A percentile compares a stretch with the other conserved stretches of the same genome.
phyloP scores from a whole-genome alignment of 305 asterid genomes.

The Fraxinus sp. region DNA sequence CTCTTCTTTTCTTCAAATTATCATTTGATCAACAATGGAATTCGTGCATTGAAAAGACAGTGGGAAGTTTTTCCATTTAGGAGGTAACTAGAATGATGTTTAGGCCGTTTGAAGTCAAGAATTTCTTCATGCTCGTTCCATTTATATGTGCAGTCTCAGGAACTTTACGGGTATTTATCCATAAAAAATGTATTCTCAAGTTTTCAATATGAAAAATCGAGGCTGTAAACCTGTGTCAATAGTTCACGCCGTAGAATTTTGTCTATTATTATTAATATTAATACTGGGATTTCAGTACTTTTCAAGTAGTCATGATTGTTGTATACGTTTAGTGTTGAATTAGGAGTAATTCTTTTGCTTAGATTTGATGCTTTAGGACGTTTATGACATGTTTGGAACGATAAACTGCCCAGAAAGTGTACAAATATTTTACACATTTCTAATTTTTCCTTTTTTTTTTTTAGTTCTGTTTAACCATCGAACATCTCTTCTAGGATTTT shows the following conservation, averaged over 20 bases:
- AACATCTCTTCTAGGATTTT: neutral
- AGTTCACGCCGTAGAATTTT: neutral
- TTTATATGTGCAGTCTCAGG: neutral
- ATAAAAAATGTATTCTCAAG: neutral
- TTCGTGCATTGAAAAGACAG: neutral
- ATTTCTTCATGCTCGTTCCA: neutral
- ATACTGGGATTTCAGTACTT: neutral
- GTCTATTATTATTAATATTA: neutral
- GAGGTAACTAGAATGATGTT: constrained; percentile 6
- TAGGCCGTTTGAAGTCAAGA: neutral
- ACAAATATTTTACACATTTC: neutral
- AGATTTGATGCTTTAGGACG: neutral
- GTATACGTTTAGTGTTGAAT: neutral
- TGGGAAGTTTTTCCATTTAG: constrained; percentile 1
- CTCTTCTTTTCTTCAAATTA: constrained; percentile 6
- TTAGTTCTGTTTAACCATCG: neutral
- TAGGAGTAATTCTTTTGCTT: neutral
- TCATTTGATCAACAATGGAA: constrained; percentile 26
- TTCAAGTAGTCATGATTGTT: neutral
- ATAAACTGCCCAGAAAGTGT: neutral
- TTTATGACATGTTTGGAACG: neutral
- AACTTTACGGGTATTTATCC: neutral
- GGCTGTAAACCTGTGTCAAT: constrained; percentile 1
- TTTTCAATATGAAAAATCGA: neutral
- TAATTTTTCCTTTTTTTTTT: neutral